Conservation (phyloP, 257 asterid genomes). For the Fraxinus cuspidata region DNA sequence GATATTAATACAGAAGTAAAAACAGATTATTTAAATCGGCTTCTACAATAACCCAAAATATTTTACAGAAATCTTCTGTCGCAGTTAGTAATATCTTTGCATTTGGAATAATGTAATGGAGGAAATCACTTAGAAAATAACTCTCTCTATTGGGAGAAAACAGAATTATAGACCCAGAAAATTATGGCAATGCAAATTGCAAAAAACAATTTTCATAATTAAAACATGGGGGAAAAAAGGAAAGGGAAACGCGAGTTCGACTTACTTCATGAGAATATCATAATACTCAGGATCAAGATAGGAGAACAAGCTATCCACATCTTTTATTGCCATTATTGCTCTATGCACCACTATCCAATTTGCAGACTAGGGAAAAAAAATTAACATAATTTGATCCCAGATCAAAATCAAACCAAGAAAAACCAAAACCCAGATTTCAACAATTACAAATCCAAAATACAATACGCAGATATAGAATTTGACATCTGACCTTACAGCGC, state of each 20-base stretch:
- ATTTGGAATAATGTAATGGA: neutral
- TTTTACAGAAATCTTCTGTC: neutral
- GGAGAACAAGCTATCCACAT: slow-evolving; percentile 84
- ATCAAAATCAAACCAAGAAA: neutral
- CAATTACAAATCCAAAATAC: neutral
- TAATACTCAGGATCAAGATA: slow-evolving; percentile 92
- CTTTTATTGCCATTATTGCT: slow-evolving; percentile 96
- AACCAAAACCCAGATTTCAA: neutral
- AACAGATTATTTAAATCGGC: neutral
- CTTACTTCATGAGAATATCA: slow-evolving; percentile 96
- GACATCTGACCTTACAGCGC: slow-evolving; percentile 79
- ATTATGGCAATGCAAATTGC: slow-evolving; percentile 17
- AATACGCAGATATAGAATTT: neutral
- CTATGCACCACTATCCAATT: slow-evolving; percentile 98
- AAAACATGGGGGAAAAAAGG: neutral
- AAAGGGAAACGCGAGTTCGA: slow-evolving; percentile 12
- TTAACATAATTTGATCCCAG: slow-evolving; percentile 22
- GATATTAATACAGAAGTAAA: neutral
- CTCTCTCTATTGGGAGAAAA: neutral
- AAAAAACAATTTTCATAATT: slow-evolving; percentile 3
- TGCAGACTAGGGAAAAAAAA: slow-evolving; percentile 63
- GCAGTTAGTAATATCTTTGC: neutral
- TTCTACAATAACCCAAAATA: neutral
- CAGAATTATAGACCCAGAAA: neutral
- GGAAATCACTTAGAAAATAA: neutral